Percentiles rank a stretch among this genome's conserved stretches.
These are phyloP conservation scores for Ilyonectria robusta DNA, from an alignment of 2,329 filamentous ascomycete species.

Conservation along the genomic window DNA sequence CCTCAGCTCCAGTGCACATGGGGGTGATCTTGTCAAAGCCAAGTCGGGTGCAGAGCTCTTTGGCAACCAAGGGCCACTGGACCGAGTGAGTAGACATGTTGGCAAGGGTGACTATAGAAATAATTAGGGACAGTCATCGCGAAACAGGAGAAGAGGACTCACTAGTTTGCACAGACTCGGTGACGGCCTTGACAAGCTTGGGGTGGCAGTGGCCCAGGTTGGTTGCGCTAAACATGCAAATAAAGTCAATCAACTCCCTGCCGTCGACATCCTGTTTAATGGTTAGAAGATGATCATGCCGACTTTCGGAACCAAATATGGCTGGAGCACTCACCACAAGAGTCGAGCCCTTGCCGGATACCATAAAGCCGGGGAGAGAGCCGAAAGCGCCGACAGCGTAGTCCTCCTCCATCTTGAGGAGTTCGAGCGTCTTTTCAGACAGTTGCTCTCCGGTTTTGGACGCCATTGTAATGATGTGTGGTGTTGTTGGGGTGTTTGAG, in stretches of 20 bases:
- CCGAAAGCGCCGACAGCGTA: conserved; percentile 30
- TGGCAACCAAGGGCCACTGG: conserved; percentile 29
- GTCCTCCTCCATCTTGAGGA: conserved; percentile 28
- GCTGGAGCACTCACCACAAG: conserved; percentile 20
- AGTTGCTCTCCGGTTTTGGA: conserved; percentile 26
- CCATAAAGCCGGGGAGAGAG: conserved; percentile 26
- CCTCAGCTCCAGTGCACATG: conserved; percentile 38
- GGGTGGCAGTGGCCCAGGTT: conserved; percentile 34
- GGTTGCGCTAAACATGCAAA: conserved; percentile 33
- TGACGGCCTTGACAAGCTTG: conserved; percentile 26
- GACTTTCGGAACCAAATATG: background rate
- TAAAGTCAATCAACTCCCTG: conserved; percentile 31
- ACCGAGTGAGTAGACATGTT: conserved; percentile 30
- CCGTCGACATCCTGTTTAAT: conserved; percentile 29
- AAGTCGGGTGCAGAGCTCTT: conserved; percentile 31
- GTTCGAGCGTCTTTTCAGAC: conserved; percentile 24
- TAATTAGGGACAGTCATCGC: background rate
- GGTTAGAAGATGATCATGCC: background rate
- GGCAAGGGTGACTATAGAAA: conserved; percentile 27
- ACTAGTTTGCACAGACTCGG: conserved; percentile 26
- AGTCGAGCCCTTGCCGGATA: conserved; percentile 31
- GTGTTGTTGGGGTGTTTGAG: background rate
- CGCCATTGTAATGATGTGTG: conserved; percentile 11
- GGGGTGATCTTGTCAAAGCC: conserved; percentile 36
- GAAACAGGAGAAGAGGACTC: background rate